These are phyloP conservation scores for Aspergillus candidus DNA, from an alignment of 2,329 filamentous ascomycete genomes.

Conservation along the genomic window DNA sequence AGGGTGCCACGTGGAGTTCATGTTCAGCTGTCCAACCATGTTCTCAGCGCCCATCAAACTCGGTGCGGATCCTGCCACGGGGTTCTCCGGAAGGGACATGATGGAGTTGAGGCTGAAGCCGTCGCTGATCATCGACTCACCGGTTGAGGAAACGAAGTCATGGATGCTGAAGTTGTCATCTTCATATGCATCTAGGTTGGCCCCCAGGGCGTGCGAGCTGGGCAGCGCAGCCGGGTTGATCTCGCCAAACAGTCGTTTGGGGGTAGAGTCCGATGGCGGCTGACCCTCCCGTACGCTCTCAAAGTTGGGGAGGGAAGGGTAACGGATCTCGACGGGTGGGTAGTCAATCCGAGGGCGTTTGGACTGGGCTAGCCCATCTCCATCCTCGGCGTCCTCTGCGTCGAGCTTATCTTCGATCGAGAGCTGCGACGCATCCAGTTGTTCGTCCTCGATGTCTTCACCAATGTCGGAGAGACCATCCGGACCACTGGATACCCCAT, in stretches of 20 bases:
- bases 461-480: slow-evolving; percentile 31
- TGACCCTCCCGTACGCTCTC: slow-evolving; percentile 30
- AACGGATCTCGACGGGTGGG: slow-evolving; percentile 29
- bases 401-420: slow-evolving; percentile 51
- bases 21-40: slow-evolving; percentile 43
- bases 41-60: slow-evolving; percentile 46
- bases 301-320: slow-evolving; percentile 39
- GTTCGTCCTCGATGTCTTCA: slow-evolving; percentile 34
- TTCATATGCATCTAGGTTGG: slow-evolving; percentile 23
- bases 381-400: slow-evolving; percentile 29
- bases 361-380: slow-evolving; percentile 29
- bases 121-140: slow-evolving; percentile 35
- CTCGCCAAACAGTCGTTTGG: slow-evolving; percentile 55
- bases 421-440: slow-evolving; percentile 55
- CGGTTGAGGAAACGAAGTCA: slow-evolving; percentile 35
- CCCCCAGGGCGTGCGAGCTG: slow-evolving; percentile 46
- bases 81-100: slow-evolving; percentile 31
- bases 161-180: slow-evolving; percentile 32
- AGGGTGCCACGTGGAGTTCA: slow-evolving; percentile 38
- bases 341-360: slow-evolving; percentile 32
- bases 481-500: slow-evolving; percentile 47
- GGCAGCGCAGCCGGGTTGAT: slow-evolving; percentile 51
- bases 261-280: slow-evolving; percentile 19
- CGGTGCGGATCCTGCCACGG: slow-evolving; percentile 34
- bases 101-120: slow-evolving; percentile 33